phyloP scores from a whole-genome alignment of 2,329 filamentous ascomycete genomes.

The Claviceps cyperi region DNA sequence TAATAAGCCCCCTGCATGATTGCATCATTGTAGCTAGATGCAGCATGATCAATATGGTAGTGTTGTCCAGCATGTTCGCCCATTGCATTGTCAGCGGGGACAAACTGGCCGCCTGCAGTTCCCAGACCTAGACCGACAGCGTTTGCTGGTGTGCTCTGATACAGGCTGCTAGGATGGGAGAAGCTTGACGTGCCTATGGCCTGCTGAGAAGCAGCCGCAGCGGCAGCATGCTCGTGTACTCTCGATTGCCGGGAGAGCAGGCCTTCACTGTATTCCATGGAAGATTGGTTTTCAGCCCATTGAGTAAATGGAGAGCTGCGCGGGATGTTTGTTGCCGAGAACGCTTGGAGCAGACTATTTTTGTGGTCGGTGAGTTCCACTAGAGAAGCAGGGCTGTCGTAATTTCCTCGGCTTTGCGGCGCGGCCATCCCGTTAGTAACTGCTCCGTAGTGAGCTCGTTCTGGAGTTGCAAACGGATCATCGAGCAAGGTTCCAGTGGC shows the following conservation, averaged over 20 bases:
- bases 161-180: conserved; percentile 36
- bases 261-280: conserved; percentile 9
- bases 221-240: conserved; percentile 4
- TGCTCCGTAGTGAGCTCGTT: conserved; percentile 6
- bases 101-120: conserved; percentile 7
- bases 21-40: conserved; percentile 21
- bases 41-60: conserved; percentile 19
- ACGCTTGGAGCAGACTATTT: conserved; percentile 22
- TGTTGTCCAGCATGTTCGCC: conserved; percentile 9
- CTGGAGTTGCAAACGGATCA: conserved; percentile 19
- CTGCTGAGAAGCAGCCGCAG: conserved; percentile 2
- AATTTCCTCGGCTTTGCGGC: conserved; percentile 2
- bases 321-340: conserved; percentile 13
- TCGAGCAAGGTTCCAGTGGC: conserved; percentile 11
- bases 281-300: conserved; percentile 14
- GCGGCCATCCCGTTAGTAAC: background rate
- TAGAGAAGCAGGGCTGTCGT: conserved; percentile 1
- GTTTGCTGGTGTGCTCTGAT: conserved; percentile 29
- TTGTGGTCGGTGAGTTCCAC: conserved; percentile 18
- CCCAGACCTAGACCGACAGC: conserved; percentile 6
- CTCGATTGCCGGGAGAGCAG: conserved; percentile 9
- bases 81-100: conserved; percentile 6
- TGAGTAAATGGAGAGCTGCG: conserved; percentile 18
- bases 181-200: conserved; percentile 24
- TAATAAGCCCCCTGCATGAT: conserved; percentile 21